Evolutionary conservation across 768 basidiomycete genomes (phyloP), one percentile per base, ranked within the genome.

Genomic region (Sporobolomyces roseus): DNA sequence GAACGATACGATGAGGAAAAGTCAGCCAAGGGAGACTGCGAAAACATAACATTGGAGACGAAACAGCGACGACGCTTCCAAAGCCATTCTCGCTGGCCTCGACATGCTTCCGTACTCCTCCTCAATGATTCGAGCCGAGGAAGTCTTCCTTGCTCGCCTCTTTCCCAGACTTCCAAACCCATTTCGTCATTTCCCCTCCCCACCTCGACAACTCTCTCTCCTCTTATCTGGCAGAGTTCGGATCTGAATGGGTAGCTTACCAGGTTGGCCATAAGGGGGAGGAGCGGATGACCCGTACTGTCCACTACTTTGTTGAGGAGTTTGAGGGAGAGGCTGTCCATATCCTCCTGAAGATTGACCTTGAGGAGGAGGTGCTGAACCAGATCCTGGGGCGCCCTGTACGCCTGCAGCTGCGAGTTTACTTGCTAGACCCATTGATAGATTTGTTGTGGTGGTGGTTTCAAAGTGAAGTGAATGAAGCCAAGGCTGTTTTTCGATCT

Each of bases 391-490:
- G n/a, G 45, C 45, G 23, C 7, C n/a, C 27, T 50, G 49, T 29
- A 41, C 56, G 6, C 58, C 35, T 3, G 65, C 56, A 14, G 65
- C 65, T 30, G 65, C 65, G 38, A 66, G 65, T 60, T 66, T 66
- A 0, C 49, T 52, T 10, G 65, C 65, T 36, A 66, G 58, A 59
- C 65, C 65, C 65, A 60, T 60, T 17, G 43, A 30, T 46, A n/a
- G 16, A 7, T 43, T 16, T 41, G 53, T 33, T 23, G 32, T 16
- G 58, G 10, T 2, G 10, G 30, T 25, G 29, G 30, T 3, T 29
- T 13, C 2, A 60, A 27, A 33, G 27, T 9, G 30, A 27, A 41
- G 19, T 8, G 56, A 30, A 19, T 25, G 5, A 35, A 58, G 41
- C 27, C 41, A 56, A 23, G 35, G 21, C 9, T 30, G n/a, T n/a